Percentiles rank a stretch among this genome's conserved stretches.
Evolutionary conservation across 2,329 filamentous ascomycete genomes (phyloP).

Genomic region (Pseudogymnoascus sp.): DNA sequence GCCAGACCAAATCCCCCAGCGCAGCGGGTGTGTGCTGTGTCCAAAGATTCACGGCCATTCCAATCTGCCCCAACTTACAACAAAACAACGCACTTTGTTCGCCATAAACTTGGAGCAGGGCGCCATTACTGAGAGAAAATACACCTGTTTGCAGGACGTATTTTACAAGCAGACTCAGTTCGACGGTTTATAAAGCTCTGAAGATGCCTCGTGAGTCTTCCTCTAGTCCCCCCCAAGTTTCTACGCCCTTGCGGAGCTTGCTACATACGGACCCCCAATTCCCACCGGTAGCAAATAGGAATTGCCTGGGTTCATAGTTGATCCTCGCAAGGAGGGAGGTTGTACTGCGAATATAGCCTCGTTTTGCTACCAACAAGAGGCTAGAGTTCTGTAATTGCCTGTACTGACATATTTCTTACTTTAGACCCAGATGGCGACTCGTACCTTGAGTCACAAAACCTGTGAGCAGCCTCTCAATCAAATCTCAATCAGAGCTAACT

Average conservation of each 20-base stretch:
- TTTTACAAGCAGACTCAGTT: neutral
- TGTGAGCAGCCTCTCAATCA: neutral
- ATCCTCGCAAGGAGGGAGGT: neutral
- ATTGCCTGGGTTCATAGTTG: neutral
- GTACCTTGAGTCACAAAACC: slow-evolving; percentile 6
- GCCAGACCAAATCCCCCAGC: neutral
- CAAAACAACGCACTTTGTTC: neutral
- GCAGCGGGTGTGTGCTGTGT: neutral
- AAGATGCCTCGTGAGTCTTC: slow-evolving; percentile 9
- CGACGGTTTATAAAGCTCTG: neutral
- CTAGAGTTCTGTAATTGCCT: neutral
- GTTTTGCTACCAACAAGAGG: neutral
- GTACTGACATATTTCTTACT: neutral
- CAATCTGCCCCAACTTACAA: neutral
- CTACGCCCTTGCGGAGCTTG: neutral
- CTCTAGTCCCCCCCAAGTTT: neutral
- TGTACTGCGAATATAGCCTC: neutral
- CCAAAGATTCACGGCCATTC: slow-evolving; percentile 1
- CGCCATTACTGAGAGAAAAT: neutral
- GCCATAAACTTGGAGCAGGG: neutral
- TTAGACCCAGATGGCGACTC: slow-evolving; percentile 7
- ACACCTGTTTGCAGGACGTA: slow-evolving; percentile 1
- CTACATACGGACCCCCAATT: slow-evolving; percentile 1
- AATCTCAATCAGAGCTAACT: neutral
- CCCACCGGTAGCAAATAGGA: neutral